Base-by-base conservation (phyloP, 2,329 filamentous ascomycete species). In the Penicillium thymicola region DNA sequence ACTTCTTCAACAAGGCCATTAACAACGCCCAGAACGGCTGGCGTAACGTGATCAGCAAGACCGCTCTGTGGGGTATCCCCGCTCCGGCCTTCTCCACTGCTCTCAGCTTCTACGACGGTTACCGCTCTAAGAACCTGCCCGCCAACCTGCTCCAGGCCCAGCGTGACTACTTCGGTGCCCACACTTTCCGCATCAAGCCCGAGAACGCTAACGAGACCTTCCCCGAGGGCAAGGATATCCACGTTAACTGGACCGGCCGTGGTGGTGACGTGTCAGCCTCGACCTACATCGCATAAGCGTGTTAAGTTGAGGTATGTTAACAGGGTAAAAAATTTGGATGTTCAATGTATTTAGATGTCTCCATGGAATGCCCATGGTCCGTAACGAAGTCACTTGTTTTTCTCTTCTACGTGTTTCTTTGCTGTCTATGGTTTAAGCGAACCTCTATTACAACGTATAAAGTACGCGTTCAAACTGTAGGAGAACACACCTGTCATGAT, bases 1-100 rank as follows among this genome's bases (percentile, higher is more conserved):
- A 96, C 77, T 99, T 99, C 88, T 99, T 99, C 89, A 96, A 96
- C 85, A 90, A 94, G 82, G 94, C 94, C 70, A 99, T 99, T 79
- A 89, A 97, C 87, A 90, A 88, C 74, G 94, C 94, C 59, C 94
- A 99, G 83, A 83, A 84, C 59, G 92, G 92, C 74, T 96, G 92
- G 92, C 87, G 90, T 83, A 87, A 92, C 75, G 88, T 96, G 65
- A 89, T 99, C 68, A 84, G 89, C 81, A 95, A 96, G 87, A 85
- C 89, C 67, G 92, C 93, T 63, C 84, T 95, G 64, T 90, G 95
- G 79, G 94, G 94, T 79, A 95, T 99, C 75, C 94, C 94, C 65
- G 94, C 91, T 54, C 94, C 94, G 41, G 91, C 90, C 71, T 99
- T 99, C 88, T 92, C 89, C 75, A 97, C 94, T 60, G 94, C 94